Evolutionary conservation across 768 basidiomycete species (phyloP), one percentile per base, ranked within the genome.

Genomic region (Tylopilus vinaceipallidus): DNA sequence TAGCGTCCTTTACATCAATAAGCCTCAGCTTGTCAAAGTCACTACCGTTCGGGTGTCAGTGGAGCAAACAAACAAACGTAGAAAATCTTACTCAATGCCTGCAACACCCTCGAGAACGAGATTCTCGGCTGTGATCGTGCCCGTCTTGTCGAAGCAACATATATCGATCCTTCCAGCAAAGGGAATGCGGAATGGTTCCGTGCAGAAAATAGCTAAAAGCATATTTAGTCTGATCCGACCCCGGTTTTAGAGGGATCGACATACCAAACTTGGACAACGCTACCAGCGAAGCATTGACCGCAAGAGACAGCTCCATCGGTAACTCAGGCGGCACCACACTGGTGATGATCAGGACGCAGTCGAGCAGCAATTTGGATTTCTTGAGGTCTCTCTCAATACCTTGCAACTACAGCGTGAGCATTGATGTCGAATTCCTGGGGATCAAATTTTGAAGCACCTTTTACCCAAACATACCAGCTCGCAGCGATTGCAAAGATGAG

Each of bases 121-220:
- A 65, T 94, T 87, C 67, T 98, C 95, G 0, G 92, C 92, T 0
- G 97, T 99, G 58, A 99, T 98, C 0, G 97, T 98, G 20, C 95
- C 97, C 0, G 97, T 99, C 78, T 99, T 99, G 71, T 99, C 97
- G 59, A 99, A 98, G 70, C 97, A 98, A 70, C 97, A 99, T 14
- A 98, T 88, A 59, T 99, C 97, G 3, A 98, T 94, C 19, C 93
- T 82, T 6, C 97, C 97, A 6, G 97, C 97, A 53, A 75, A 90
- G 0, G 97, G 95, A 53, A 98, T 99, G 19, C 97, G 83, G 82
- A 99, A 98, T 1, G 97, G 97, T 62, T 99, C 97, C 16, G 97
- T 99, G 66, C 97, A 98, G 73, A 95, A 99, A 51, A 98, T 99
- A 7, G 95, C 95, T 97, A 11, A 54, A 14, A 51, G 45, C 20